Conservation (phyloP, 257 asterid genomes). For the Solanum habrochaites region DNA sequence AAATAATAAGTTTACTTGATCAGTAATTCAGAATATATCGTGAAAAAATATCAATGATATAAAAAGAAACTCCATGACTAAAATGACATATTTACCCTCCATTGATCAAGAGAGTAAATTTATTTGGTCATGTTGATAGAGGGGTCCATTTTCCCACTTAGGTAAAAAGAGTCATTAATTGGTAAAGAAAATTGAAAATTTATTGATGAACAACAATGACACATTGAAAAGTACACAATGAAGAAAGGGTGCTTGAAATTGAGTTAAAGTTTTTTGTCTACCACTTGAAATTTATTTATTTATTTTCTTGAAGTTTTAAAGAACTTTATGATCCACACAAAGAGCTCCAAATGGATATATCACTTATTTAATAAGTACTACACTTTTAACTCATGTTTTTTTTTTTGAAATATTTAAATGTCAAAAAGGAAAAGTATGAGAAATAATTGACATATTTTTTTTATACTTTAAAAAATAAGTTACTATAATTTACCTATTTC, state of each 20-base stretch:
- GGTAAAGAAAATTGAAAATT: neutral
- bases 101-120: neutral
- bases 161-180: neutral
- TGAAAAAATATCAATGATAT: neutral
- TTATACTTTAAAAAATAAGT: neutral
- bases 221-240: neutral
- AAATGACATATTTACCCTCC: neutral
- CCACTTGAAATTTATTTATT: neutral
- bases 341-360: neutral
- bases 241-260: constrained; percentile 3
- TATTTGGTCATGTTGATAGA: neutral
- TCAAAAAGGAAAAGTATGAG: neutral
- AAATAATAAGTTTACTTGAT: neutral
- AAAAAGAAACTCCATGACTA: neutral
- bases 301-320: neutral
- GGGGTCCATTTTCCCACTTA: neutral
- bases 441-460: neutral
- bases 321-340: neutral
- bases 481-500: constrained; percentile 51
- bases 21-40: neutral
- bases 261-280: constrained; percentile 6
- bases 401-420: neutral
- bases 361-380: neutral
- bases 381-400: neutral
- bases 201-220: constrained; percentile 5